Conservation (phyloP, 257 asterid species). For the Sherardia arvensis region DNA sequence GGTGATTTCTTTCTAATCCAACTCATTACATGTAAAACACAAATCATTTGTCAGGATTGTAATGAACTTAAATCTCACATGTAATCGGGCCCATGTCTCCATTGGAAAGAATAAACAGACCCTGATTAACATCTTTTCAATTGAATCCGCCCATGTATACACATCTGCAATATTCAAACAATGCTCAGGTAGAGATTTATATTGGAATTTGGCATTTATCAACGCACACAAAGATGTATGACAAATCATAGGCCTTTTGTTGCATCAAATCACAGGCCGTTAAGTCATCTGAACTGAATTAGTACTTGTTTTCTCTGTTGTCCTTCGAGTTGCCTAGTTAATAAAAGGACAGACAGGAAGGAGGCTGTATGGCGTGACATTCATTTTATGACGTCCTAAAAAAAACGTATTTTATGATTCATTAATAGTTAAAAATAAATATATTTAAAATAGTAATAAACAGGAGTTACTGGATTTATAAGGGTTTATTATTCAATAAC, state of each 20-base stretch:
- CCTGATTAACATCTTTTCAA: slow-evolving; percentile 72
- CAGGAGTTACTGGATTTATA: background rate
- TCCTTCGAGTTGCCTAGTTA: background rate
- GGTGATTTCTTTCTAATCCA: background rate
- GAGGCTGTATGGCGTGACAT: background rate
- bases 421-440: too few species aligned
- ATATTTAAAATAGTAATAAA: too few species aligned
- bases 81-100: slow-evolving; percentile 81
- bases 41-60: background rate
- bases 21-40: background rate
- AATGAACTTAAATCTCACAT: slow-evolving; percentile 30
- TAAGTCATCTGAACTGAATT: background rate
- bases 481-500: too few species aligned
- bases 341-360: background rate
- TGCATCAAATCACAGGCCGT: too few species aligned
- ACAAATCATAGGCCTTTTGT: background rate
- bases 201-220: background rate
- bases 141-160: slow-evolving; percentile 70
- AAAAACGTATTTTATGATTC: background rate
- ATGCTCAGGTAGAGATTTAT: background rate
- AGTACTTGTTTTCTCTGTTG: background rate
- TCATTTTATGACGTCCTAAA: too few species aligned
- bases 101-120: slow-evolving; percentile 86
- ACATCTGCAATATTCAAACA: slow-evolving; percentile 53
- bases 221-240: background rate